Conservation (phyloP, 768 basidiomycete species). For the Podaxis sp. region DNA sequence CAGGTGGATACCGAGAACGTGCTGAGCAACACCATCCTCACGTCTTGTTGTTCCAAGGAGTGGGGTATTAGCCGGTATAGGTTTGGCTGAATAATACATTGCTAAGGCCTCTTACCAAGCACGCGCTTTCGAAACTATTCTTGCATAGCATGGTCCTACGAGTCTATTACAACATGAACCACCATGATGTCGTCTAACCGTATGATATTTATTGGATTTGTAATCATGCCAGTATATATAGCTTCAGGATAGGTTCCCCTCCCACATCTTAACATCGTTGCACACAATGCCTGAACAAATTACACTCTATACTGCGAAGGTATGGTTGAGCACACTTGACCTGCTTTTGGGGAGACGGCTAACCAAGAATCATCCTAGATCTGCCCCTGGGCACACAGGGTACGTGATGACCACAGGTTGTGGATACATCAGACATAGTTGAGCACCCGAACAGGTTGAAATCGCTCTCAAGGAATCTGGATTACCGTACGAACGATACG, state of each 20-base stretch:
- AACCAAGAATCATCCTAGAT: conserved; percentile 26
- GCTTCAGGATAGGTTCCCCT: background rate
- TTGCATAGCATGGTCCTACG: background rate
- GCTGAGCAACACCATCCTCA: no score
- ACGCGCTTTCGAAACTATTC: background rate
- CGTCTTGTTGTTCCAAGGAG: no score
- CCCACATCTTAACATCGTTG: background rate
- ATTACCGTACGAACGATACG: conserved; percentile 42
- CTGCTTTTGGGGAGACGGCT: background rate
- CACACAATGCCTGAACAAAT: conserved; percentile 23
- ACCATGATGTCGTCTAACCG: background rate
- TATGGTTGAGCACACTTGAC: conserved; percentile 13
- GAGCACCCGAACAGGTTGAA: conserved; percentile 35
- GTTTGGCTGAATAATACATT: background rate
- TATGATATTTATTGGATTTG: background rate
- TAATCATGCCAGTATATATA: background rate
- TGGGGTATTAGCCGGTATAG: no score
- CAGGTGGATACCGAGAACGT: no score
- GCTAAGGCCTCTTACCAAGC: background rate
- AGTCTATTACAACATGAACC: background rate
- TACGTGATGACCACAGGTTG: conserved; percentile 19
- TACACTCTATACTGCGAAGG: conserved; percentile 46
- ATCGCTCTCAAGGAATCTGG: conserved; percentile 59
- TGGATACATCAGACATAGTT: background rate
- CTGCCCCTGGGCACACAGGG: conserved; percentile 59